phyloP scores from a whole-genome alignment of 2,329 filamentous ascomycete genomes.

The Daldinia sp. region DNA sequence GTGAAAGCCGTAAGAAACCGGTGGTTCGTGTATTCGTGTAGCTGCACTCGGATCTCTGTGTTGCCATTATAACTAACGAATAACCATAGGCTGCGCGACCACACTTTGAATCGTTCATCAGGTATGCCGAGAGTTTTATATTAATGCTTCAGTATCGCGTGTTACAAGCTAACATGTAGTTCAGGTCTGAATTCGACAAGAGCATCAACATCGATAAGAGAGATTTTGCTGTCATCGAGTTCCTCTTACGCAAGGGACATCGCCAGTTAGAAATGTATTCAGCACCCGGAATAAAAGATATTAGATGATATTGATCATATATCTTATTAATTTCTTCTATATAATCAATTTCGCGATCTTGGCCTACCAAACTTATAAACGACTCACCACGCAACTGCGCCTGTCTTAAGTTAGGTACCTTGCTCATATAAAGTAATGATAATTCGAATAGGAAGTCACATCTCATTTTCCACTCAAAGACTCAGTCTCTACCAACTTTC shows the following conservation, averaged over 20 bases:
- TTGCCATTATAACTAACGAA: constrained; percentile 17
- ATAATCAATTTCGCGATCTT: neutral
- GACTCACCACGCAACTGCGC: neutral
- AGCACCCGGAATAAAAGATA: constrained; percentile 83
- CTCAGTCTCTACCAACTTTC: neutral
- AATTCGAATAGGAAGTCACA: neutral
- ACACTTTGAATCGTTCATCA: constrained; percentile 74
- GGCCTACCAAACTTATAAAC: neutral
- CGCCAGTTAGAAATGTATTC: constrained; percentile 86
- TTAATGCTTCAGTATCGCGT: neutral
- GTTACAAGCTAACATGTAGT: constrained; percentile 26
- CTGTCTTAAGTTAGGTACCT: neutral
- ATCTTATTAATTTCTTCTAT: neutral
- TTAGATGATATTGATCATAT: constrained; percentile 57
- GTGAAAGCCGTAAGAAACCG: constrained; percentile 85
- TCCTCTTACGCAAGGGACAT: constrained; percentile 82
- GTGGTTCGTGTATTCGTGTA: constrained; percentile 67
- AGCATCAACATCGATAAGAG: constrained; percentile 78
- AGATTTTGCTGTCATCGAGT: constrained; percentile 88
- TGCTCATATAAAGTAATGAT: neutral
- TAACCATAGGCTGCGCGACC: constrained; percentile 63
- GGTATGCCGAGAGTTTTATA: constrained; percentile 57
- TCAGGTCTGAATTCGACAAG: constrained; percentile 81
- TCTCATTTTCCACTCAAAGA: neutral
- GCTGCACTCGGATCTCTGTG: neutral